These are phyloP conservation scores for Pneumocystis wakefieldiae DNA, from an alignment of 1,139 yeast genomes.

Conservation along the genomic window DNA sequence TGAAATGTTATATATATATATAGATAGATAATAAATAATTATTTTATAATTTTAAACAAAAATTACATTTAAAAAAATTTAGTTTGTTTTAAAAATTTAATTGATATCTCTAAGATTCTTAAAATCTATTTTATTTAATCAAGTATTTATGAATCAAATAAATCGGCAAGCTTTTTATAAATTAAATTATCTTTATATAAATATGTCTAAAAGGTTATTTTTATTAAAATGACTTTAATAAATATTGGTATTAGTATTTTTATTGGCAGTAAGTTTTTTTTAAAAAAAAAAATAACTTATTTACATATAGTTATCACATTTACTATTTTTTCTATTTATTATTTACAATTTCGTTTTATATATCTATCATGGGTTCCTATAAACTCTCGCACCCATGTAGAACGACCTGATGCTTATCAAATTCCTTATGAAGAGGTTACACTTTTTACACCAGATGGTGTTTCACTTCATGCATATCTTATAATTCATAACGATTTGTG, in stretches of 20 bases:
- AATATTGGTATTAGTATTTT: not conserved
- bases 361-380: constrained; percentile 74
- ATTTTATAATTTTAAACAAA: no score
- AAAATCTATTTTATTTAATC: not conserved
- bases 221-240: not conserved
- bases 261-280: not conserved
- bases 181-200: not conserved
- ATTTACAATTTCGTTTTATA: constrained; percentile 46
- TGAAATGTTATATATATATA: no score
- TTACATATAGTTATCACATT: not conserved
- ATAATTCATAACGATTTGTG: constrained; percentile 8
- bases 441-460: constrained; percentile 56
- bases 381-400: constrained; percentile 53
- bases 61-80: no score
- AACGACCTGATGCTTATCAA: constrained; percentile 59
- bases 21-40: no score
- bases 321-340: constrained; percentile 11
- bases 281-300: not conserved
- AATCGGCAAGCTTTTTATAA: not conserved
- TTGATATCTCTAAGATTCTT: not conserved
- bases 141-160: not conserved
- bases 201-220: not conserved
- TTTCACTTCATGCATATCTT: constrained; percentile 27
- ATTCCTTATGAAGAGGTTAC: constrained; percentile 53
- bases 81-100: no score